Evolutionary conservation across 1,284 basidiomycete genomes (phyloP), one percentile per base, ranked within the genome.

Genomic region (Ganoderma boninense): DNA sequence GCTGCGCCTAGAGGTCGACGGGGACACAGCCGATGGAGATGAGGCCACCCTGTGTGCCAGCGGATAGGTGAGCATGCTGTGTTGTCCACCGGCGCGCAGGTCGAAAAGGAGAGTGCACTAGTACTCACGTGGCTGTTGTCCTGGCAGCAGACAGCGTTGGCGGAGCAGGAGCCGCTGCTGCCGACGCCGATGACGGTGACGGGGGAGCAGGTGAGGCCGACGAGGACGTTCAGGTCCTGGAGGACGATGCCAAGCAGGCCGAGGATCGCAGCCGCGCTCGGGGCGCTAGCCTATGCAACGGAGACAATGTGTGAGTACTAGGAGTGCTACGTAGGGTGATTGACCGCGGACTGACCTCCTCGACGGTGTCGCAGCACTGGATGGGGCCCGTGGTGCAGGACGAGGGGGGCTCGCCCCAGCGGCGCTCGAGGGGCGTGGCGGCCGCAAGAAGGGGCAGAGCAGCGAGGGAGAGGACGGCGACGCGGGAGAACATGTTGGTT

Each of bases 381-480:
- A 74, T 23, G n/a, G 71, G 42, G 8, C 73, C 71, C 13, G 73
- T 74, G 3, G 70, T 72, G 71, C 78, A 79, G 42, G 60, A 46
- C 43, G 66, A 60, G 5, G 64, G 32, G 13, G 64, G 49, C 52
- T 54, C 66, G 8, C 52, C 68, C 20, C 63, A 69, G 52, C 26
- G 44, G 44, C 6, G 65, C 35, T 60, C 73, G 66, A 67, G 72
- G 49, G 77, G 77, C 69, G 73, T 78, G 75, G 77, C 77, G 73
- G 70, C 75, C 77, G 76, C 76, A 77, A 78, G 76, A 69, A 77
- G 61, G 60, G 76, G 72, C 68, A 78, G 70, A 56, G 76, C 71
- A 43, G 69, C 70, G 59, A 75, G 66, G 40, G 67, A 52, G 64
- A 76, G 59, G 43, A 68, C 62, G 32, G 71, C 71, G 44, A 72